These are phyloP conservation scores for Neolentinus lepideus DNA, from an alignment of 1,284 basidiomycete species.

Conservation along the genomic window DNA sequence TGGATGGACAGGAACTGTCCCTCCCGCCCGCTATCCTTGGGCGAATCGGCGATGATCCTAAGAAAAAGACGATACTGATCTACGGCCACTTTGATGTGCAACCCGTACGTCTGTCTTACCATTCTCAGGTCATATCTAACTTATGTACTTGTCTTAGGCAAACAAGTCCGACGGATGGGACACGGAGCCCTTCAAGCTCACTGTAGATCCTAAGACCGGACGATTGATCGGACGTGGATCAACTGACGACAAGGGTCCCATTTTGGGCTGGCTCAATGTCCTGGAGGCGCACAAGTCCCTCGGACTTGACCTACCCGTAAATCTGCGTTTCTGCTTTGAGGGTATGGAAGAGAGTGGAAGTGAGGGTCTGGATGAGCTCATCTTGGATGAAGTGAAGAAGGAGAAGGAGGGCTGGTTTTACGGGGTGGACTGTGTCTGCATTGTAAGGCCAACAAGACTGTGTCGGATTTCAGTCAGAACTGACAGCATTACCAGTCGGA, in stretches of 20 bases:
- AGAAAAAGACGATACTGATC: constrained; percentile 88
- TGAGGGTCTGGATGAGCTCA: constrained; percentile 89
- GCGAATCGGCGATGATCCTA: constrained; percentile 74
- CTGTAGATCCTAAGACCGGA: constrained; percentile 59
- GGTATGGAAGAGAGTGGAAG: constrained; percentile 98
- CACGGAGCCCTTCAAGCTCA: constrained; percentile 85
- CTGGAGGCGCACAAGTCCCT: constrained; percentile 81
- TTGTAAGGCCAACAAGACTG: constrained; percentile 44
- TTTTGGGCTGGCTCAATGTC: constrained; percentile 94
- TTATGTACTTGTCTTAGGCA: constrained; percentile 31
- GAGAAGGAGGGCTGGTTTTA: constrained; percentile 75
- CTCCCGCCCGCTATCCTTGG: constrained; percentile 90
- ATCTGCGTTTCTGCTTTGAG: constrained; percentile 93
- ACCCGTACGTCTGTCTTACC: constrained; percentile 41
- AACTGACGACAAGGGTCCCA: constrained; percentile 91
- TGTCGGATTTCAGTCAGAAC: neutral
- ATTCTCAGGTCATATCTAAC: neutral
- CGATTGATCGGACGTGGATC: constrained; percentile 86
- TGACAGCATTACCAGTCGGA: constrained; percentile 48
- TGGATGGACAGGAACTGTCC: constrained; percentile 74
- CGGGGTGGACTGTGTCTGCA: constrained; percentile 93
- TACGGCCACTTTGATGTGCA: constrained; percentile 92
- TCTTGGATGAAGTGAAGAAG: constrained; percentile 68
- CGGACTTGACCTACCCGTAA: constrained; percentile 82
- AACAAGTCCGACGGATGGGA: constrained; percentile 84